Evolutionary conservation across 2,329 filamentous ascomycete species (phyloP), one percentile per base, ranked within the genome.

Genomic region (Rutstroemia sp.): DNA sequence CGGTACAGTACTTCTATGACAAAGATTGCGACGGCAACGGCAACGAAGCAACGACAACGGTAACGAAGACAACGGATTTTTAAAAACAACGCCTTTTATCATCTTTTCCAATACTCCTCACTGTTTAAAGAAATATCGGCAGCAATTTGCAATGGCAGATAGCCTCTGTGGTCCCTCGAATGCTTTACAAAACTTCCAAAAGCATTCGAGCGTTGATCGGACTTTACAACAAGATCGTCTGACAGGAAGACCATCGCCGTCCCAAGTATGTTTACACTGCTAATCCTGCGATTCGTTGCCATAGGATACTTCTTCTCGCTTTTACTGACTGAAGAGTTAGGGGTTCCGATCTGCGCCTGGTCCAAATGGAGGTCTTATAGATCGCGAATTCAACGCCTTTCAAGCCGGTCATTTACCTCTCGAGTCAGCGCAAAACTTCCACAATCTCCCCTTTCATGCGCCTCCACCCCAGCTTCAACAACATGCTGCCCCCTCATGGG

Each of bases 211-310:
- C 44, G 75, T 80, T 60, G 85, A 89, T 69, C 76, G 84, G 56
- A 86, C 83, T 8, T 74, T 89, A 56, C 86, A 89, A 69, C 86
- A 88, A 71, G 86, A 90, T 71, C 80, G 84, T 48, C 70, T 88
- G 42, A 71, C 77, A 38, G 73, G 77, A 9, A 77, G 79, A 58
- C 75, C 79, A 54, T 73, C 78, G 52, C 75, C 79, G 46, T 71
- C 75, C 50, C 79, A 85, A 70, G 83, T 84, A 71, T 60, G 72
- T 60, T n/a, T 48, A 8, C 18, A 18, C 5, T 12, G 18, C 10
- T 48, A 49, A 10, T 30, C 19, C 7, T 9, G n/a, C 46, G 37
- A 60, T 49, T 27, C 5, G 7, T 37, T 12, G 14, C 30, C 18
- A 16, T 49, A 16, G 27, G 14, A 49, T 38, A 30, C 58, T 49